Percentiles rank a stretch among this genome's conserved stretches.
Conservation (phyloP, 352 stramenopile genomes). For the Pythium vanterpoolii region DNA sequence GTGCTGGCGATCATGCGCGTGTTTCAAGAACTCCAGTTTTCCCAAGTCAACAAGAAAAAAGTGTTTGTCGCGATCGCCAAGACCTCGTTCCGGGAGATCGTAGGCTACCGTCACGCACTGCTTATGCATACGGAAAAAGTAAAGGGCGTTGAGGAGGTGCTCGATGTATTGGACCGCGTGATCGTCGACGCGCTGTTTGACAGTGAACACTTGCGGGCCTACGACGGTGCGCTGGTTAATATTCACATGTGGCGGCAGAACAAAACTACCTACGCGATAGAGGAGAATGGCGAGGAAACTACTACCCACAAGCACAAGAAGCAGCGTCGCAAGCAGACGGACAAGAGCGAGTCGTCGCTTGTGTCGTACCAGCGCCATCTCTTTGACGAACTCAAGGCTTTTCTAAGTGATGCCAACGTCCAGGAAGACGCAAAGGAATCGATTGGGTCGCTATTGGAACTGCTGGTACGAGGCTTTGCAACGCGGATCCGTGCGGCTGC, state of each 20-base stretch:
- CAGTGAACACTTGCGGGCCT: conserved; percentile 69
- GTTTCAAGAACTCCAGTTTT: conserved; percentile 74
- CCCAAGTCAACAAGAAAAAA: conserved; percentile 89
- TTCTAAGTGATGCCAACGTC: conserved; percentile 43
- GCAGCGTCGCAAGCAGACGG: conserved; percentile 20
- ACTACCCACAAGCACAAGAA: conserved; percentile 31
- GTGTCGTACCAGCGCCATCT: conserved; percentile 79
- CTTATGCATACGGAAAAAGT: conserved; percentile 5
- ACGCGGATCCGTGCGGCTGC: conserved; percentile 60
- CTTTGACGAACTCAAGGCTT: conserved; percentile 64
- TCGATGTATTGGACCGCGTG: conserved; percentile 63
- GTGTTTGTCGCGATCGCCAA: conserved; percentile 82
- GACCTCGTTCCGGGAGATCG: conserved; percentile 61
- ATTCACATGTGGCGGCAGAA: conserved; percentile 26
- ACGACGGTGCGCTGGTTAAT: conserved; percentile 57
- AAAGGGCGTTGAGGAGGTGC: conserved; percentile 15
- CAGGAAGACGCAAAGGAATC: conserved; percentile 38
- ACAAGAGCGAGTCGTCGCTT: conserved; percentile 28
- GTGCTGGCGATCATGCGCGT: conserved; percentile 52
- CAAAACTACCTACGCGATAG: too few species aligned
- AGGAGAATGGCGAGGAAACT: not conserved
- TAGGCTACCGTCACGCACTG: conserved; percentile 52
- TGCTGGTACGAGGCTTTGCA: conserved; percentile 59
- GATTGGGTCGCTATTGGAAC: conserved; percentile 51
- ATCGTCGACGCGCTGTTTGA: conserved; percentile 78